These are phyloP conservation scores for Albatrellus ellisii DNA, from an alignment of 768 basidiomycete genomes.

Conservation along the genomic window DNA sequence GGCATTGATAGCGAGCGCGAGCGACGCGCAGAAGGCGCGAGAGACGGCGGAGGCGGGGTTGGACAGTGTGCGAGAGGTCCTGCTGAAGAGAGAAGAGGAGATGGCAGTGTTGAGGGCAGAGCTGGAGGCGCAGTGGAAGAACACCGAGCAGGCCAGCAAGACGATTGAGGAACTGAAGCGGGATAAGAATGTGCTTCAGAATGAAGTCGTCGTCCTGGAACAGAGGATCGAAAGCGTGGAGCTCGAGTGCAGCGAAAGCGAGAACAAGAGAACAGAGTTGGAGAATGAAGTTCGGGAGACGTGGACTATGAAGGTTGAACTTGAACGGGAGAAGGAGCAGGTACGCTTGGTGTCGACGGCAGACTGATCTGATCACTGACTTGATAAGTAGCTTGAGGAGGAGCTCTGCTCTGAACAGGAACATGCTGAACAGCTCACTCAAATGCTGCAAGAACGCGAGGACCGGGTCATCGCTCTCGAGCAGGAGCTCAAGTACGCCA, in stretches of 20 bases:
- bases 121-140: slow-evolving; percentile 59
- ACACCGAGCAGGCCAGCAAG: slow-evolving; percentile 45
- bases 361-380: background rate
- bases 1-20: slow-evolving; percentile 29
- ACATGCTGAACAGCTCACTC: slow-evolving; percentile 32
- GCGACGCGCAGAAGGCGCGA: slow-evolving; percentile 28
- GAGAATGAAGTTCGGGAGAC: slow-evolving; percentile 43
- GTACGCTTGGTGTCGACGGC: background rate
- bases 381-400: slow-evolving; percentile 31
- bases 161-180: slow-evolving; percentile 25
- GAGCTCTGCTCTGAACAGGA: slow-evolving; percentile 42
- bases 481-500: slow-evolving; percentile 40
- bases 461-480: slow-evolving; percentile 36
- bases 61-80: slow-evolving; percentile 25
- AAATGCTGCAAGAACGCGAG: slow-evolving; percentile 39
- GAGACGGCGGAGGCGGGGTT: slow-evolving; percentile 31
- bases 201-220: slow-evolving; percentile 17
- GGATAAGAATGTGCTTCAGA: slow-evolving; percentile 19
- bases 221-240: slow-evolving; percentile 29
- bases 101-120: slow-evolving; percentile 38
- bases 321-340: slow-evolving; percentile 26
- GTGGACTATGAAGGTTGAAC: slow-evolving; percentile 35
- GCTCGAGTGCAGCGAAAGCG: slow-evolving; percentile 39
- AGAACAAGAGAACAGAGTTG: slow-evolving; percentile 40
- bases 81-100: slow-evolving; percentile 19